Percentiles rank a stretch among this genome's conserved stretches.
Conservation (phyloP, 371 early-diverging fungal species). For the Dichotomocladium elegans region DNA sequence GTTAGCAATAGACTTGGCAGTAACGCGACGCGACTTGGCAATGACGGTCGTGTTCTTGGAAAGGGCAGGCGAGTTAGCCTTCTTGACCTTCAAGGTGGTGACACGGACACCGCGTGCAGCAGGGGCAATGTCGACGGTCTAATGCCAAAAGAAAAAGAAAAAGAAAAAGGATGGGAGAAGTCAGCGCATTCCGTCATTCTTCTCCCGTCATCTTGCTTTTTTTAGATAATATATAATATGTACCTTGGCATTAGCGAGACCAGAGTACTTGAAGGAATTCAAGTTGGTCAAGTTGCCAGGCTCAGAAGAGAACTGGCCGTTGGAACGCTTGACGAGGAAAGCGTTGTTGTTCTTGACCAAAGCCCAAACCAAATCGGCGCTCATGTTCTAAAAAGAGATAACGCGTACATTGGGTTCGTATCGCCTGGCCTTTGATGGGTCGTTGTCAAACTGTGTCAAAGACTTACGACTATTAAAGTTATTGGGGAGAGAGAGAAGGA, state of each 20-base stretch:
- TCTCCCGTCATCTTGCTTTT: not conserved
- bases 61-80: constrained; percentile 57
- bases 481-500: too few species aligned
- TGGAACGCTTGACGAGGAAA: constrained; percentile 82
- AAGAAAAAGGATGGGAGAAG: too few species aligned
- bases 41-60: constrained; percentile 53
- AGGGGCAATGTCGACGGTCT: constrained; percentile 65
- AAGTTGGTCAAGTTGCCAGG: constrained; percentile 80
- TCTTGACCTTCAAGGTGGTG: constrained; percentile 60
- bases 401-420: too few species aligned
- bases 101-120: constrained; percentile 66
- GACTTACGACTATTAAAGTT: too few species aligned
- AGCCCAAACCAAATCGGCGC: constrained; percentile 78
- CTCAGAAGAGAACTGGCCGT: constrained; percentile 79
- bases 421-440: too few species aligned
- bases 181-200: not conserved
- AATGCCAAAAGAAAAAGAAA: not conserved
- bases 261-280: constrained; percentile 87
- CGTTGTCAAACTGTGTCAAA: too few species aligned
- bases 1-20: constrained; percentile 70
- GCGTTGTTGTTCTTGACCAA: constrained; percentile 82
- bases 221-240: not conserved
- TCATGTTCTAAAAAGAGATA: constrained; percentile 45
- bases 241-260: constrained; percentile 78
- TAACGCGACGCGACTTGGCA: constrained; percentile 62